Percentiles rank a stretch among this genome's conserved stretches.
Evolutionary conservation across 805 yeast genomes (phyloP).

Genomic region (Danielozyma ontarioensis): DNA sequence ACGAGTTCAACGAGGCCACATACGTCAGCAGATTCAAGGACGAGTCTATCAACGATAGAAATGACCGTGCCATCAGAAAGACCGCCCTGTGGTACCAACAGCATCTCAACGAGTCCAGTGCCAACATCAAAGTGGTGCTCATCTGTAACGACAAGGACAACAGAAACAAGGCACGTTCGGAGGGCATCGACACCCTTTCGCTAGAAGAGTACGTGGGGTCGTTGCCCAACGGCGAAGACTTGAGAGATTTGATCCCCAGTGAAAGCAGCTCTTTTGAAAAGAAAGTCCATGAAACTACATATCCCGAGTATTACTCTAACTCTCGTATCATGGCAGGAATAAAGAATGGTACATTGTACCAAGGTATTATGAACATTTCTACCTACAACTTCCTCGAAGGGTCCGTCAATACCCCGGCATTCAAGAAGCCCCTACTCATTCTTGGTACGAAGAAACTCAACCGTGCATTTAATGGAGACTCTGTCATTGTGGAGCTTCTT

Average conservation of each 20-base stretch:
- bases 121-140: slow-evolving; percentile 45
- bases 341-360: slow-evolving; percentile 79
- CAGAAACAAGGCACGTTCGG: slow-evolving; percentile 48
- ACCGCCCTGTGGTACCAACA: slow-evolving; percentile 65
- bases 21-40: slow-evolving; percentile 54
- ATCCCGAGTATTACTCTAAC: slow-evolving; percentile 72
- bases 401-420: slow-evolving; percentile 61
- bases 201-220: slow-evolving; percentile 66
- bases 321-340: slow-evolving; percentile 89
- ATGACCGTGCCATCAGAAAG: slow-evolving; percentile 83
- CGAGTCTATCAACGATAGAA: slow-evolving; percentile 82
- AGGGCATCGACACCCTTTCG: slow-evolving; percentile 51
- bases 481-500: slow-evolving; percentile 82
- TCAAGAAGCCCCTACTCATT: slow-evolving; percentile 76
- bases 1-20: slow-evolving; percentile 78
- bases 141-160: slow-evolving; percentile 78
- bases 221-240: slow-evolving; percentile 66
- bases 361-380: slow-evolving; percentile 76
- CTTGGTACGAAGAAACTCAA: slow-evolving; percentile 81
- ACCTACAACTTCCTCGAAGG: slow-evolving; percentile 90
- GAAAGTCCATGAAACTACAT: slow-evolving; percentile 48
- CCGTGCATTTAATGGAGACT: slow-evolving; percentile 88
- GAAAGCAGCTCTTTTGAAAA: slow-evolving; percentile 36
- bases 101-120: slow-evolving; percentile 47
- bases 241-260: slow-evolving; percentile 73